Conservation (phyloP, 208 protist genomes). For the Leishmania martiniquensis region DNA sequence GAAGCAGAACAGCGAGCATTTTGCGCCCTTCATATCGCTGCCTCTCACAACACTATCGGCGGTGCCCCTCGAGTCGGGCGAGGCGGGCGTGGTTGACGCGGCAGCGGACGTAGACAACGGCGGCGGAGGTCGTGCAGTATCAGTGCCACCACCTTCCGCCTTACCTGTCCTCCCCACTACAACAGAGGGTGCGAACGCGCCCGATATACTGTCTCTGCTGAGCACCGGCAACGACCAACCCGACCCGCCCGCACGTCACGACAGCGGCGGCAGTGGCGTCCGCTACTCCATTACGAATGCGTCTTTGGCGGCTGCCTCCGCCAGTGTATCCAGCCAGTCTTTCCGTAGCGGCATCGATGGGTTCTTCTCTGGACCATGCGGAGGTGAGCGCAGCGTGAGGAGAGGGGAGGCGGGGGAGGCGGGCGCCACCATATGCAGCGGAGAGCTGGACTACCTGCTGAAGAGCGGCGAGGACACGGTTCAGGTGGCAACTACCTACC, state of each 20-base stretch:
- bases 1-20: not conserved
- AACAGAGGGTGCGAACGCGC: not conserved
- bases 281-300: constrained; percentile 28
- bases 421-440: not conserved
- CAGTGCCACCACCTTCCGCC: not conserved
- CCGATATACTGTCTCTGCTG: not conserved
- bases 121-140: not conserved
- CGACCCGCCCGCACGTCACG: not conserved
- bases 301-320: constrained; percentile 10
- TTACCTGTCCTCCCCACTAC: not conserved
- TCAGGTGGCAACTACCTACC: constrained; percentile 19
- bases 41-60: not conserved
- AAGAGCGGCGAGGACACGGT: constrained; percentile 21
- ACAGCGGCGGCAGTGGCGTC: constrained; percentile 1
- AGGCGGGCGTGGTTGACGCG: not conserved
- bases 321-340: not conserved
- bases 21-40: not conserved
- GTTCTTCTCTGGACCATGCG: not conserved
- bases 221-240: not conserved
- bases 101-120: not conserved
- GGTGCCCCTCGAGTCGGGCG: not conserved
- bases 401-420: not conserved
- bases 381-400: not conserved
- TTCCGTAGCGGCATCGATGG: constrained; percentile 1
- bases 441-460: constrained; percentile 14